Base-by-base conservation (phyloP, 2,329 filamentous ascomycete genomes). In the Ascochyta lentis region DNA sequence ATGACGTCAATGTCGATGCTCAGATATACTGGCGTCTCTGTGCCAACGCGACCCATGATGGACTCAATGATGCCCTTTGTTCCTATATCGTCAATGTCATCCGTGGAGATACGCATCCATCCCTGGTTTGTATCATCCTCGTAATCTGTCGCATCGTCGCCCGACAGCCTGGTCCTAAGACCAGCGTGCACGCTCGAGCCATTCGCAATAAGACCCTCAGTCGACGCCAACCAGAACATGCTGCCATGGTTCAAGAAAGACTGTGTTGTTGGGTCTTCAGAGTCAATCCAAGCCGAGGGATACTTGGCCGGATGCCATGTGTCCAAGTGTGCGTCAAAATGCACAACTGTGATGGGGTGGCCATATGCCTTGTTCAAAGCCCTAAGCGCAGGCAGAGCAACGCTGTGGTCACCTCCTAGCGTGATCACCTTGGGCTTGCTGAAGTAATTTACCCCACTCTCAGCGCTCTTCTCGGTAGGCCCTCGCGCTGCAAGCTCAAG, bases 181-280 rank as follows among this genome's bases (percentile, higher is more conserved):
- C 92, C 92, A 0, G 91, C 92, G 74, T 96, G 92, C 6, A 95
- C 90, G 22, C 86, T 90, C 0, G 85, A 88, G 13, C 81, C 79
- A 74, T 94, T 93, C 57, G 85, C 82, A 54, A 96, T 87, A 24
- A 96, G 79, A 0, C 90, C 91, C 74, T 96, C 92, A 27, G 87
- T 86, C 44, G 88, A 87, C 6, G 92, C 92, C 64, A 94, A 84
- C 89, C 91, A 94, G 81, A 96, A 96, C 87, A 96, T 95, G 64
- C 86, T 91, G 4, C 93, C 92, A 75, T 96, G 92, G 69, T 88
- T 96, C 79, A 96, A 95, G 64, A 88, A 84, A 2, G 86, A 83
- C 73, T 91, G 89, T 56, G 86, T 83, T 3, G 83, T 84, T 6
- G 80, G 75, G 49, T 80, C 76, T 16, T 74, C 68, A 2, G 72